Percentiles rank a stretch among this genome's conserved stretches.
Conservation (phyloP, 352 stramenopile genomes). For the Pythium aphanidermatum region DNA sequence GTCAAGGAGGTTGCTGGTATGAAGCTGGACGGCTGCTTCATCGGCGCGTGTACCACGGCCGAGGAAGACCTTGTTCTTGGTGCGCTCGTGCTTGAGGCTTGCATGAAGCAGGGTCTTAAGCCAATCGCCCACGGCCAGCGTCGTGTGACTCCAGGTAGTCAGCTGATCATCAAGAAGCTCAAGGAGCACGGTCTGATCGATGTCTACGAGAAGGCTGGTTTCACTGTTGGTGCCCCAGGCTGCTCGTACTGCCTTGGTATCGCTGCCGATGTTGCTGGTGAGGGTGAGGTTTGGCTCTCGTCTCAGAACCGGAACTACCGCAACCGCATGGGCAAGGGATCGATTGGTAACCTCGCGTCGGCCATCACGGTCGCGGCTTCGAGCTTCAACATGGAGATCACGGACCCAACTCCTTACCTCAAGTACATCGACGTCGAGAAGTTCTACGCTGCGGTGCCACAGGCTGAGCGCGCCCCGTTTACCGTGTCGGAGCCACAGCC, state of each 20-base stretch:
- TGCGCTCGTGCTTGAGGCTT: conserved; percentile 69
- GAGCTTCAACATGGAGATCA: conserved; percentile 78
- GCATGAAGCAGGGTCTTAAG: conserved; percentile 61
- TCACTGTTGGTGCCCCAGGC: conserved; percentile 64
- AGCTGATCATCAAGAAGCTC: conserved; percentile 81
- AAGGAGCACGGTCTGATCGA: conserved; percentile 64
- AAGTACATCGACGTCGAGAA: conserved; percentile 64
- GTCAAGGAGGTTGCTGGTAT: conserved; percentile 60
- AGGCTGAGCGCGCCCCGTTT: conserved; percentile 35
- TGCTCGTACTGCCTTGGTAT: conserved; percentile 84
- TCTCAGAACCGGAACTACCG: conserved; percentile 85
- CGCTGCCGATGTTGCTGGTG: conserved; percentile 69
- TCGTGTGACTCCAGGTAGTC: conserved; percentile 70
- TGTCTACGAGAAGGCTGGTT: conserved; percentile 77
- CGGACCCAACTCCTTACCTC: conserved; percentile 68
- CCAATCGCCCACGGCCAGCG: conserved; percentile 51
- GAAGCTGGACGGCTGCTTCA: conserved; percentile 84
- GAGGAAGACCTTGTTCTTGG: conserved; percentile 80
- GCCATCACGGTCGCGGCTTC: conserved; percentile 77
- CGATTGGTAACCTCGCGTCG: conserved; percentile 74
- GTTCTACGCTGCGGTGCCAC: conserved; percentile 54
- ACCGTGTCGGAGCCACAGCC: conserved; percentile 41
- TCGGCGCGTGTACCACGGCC: conserved; percentile 75
- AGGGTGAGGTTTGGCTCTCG: conserved; percentile 82
- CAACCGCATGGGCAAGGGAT: conserved; percentile 82